A percentile compares a stretch with the other conserved stretches of the same genome.
These are phyloP conservation scores for Ceratocystis harringtonii DNA, from an alignment of 2,329 filamentous ascomycete species.

Conservation along the genomic window DNA sequence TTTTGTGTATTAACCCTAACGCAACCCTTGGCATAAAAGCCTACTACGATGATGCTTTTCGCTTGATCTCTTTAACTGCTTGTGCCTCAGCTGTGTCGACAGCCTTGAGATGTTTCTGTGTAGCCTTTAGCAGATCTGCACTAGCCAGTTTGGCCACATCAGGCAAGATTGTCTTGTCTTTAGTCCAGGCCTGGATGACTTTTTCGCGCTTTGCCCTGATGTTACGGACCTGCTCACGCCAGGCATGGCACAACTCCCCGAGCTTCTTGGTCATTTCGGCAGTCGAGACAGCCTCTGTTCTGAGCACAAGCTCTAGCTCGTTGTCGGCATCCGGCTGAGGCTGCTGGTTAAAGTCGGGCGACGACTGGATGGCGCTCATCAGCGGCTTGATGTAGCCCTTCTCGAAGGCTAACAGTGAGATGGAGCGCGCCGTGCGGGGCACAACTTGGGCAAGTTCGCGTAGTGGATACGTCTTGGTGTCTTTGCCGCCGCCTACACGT, in stretches of 20 bases:
- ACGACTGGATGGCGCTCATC: slow-evolving; percentile 39
- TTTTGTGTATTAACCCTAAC: background rate
- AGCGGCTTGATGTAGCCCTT: slow-evolving; percentile 36
- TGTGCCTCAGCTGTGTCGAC: slow-evolving; percentile 37
- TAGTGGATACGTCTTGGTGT: slow-evolving; percentile 30
- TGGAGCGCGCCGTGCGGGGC: slow-evolving; percentile 29
- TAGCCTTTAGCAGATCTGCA: slow-evolving; percentile 33
- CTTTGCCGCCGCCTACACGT: slow-evolving; percentile 20
- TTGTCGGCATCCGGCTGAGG: slow-evolving; percentile 43
- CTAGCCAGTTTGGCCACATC: slow-evolving; percentile 37
- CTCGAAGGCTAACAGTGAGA: slow-evolving; percentile 31
- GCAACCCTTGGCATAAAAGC: background rate
- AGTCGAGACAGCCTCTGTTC: slow-evolving; percentile 36
- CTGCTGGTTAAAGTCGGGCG: slow-evolving; percentile 44
- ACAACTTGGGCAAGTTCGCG: slow-evolving; percentile 41
- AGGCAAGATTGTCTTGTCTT: slow-evolving; percentile 29
- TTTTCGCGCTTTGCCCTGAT: slow-evolving; percentile 35
- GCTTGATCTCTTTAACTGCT: slow-evolving; percentile 28
- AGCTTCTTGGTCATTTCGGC: slow-evolving; percentile 33
- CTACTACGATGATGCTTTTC: slow-evolving; percentile 10
- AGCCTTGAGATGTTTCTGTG: slow-evolving; percentile 38
- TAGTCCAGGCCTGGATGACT: slow-evolving; percentile 35
- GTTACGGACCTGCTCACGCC: slow-evolving; percentile 35
- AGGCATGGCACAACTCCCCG: slow-evolving; percentile 34
- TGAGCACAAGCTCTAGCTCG: slow-evolving; percentile 42